Conservation (phyloP, 352 stramenopile genomes). For the Pythium myriotylum region DNA sequence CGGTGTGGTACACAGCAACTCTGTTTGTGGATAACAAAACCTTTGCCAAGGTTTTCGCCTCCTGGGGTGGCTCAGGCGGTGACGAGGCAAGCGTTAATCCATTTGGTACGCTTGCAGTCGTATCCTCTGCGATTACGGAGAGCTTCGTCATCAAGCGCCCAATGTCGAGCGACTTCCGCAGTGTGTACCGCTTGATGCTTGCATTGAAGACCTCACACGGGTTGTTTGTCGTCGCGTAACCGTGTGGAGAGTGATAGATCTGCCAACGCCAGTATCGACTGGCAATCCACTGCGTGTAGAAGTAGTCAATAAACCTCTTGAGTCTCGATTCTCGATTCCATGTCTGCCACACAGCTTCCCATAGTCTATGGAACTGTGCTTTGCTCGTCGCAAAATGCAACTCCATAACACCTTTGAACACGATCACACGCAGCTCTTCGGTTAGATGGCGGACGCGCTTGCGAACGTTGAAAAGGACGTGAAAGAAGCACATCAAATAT, state of each 20-base stretch:
- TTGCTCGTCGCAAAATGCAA: neutral
- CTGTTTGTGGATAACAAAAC: too few species aligned
- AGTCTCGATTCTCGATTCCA: neutral
- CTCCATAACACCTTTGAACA: neutral
- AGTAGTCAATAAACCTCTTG: slow-evolving; percentile 2
- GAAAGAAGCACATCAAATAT: slow-evolving; percentile 8
- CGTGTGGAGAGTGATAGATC: slow-evolving; percentile 5
- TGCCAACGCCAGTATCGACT: slow-evolving; percentile 9
- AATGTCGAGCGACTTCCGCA: too few species aligned
- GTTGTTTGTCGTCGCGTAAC: slow-evolving; percentile 1
- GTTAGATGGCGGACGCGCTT: neutral
- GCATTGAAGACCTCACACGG: too few species aligned
- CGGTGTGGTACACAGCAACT: too few species aligned
- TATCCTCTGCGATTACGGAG: too few species aligned
- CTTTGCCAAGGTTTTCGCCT: too few species aligned
- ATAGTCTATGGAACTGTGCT: neutral
- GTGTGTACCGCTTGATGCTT: too few species aligned
- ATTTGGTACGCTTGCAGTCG: too few species aligned
- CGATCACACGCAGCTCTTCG: neutral
- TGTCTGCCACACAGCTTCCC: neutral
- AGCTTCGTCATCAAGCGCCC: too few species aligned
- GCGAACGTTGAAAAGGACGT: neutral
- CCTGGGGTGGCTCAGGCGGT: too few species aligned
- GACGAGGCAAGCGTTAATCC: too few species aligned
- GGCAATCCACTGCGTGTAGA: slow-evolving; percentile 5